phyloP scores from a whole-genome alignment of 257 asterid genomes.

The Lycium ferocissimum region DNA sequence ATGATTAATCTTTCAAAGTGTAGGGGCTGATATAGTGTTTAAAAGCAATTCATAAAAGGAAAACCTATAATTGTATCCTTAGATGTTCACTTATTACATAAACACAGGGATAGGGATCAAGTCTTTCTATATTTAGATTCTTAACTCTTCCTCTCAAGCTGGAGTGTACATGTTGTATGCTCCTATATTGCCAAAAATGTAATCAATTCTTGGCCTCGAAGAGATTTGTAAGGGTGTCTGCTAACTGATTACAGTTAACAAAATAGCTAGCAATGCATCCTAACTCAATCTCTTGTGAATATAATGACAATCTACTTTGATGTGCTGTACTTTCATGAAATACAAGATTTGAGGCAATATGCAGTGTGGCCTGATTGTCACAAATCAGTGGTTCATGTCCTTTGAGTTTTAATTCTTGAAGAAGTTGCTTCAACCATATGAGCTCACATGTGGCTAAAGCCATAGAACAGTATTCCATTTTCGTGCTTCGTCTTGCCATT shows the following conservation, averaged over 20 bases:
- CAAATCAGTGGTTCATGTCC: neutral
- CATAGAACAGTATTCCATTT: neutral
- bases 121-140: neutral
- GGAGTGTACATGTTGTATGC: conserved; percentile 2
- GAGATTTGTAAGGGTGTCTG: neutral
- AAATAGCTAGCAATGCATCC: neutral
- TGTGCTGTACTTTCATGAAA: neutral
- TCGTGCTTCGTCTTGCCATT: neutral
- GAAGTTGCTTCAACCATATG: neutral
- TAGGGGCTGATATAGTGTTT: neutral
- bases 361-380: too few species aligned
- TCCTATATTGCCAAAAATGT: neutral
- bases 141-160: conserved; percentile 19
- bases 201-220: neutral
- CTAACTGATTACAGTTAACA: conserved; percentile 7
- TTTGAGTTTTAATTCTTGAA: neutral
- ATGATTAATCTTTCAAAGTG: conserved; percentile 1
- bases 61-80: neutral
- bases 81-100: neutral
- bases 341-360: neutral
- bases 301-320: neutral
- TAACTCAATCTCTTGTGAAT: neutral
- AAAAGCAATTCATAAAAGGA: conserved; percentile 14
- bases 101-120: neutral
- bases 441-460: neutral